A percentile compares a stretch with the other conserved stretches of the same genome.
Evolutionary conservation across 345 rosid species (phyloP).

Genomic region (Melaleuca alternifolia): DNA sequence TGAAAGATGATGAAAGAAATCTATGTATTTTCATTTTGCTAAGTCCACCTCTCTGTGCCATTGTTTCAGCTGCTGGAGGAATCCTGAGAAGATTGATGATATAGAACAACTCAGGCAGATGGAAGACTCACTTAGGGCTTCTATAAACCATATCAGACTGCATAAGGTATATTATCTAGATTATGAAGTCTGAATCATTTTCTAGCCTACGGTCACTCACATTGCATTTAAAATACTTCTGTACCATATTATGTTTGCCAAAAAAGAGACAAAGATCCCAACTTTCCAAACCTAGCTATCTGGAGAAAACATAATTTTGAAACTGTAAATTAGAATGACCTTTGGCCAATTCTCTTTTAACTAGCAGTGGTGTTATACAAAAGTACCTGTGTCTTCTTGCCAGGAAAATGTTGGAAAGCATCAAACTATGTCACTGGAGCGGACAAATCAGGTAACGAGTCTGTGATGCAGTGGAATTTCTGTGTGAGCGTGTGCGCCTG

Average conservation of each 20-base stretch:
- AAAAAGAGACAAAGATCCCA: neutral
- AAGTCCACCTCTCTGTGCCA: neutral
- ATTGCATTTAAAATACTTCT: neutral
- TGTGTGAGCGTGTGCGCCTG: neutral
- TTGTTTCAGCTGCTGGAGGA: constrained; percentile 62
- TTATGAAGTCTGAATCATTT: neutral
- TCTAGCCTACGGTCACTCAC: neutral
- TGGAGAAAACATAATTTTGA: neutral
- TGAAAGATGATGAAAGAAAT: neutral
- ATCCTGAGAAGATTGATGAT: constrained; percentile 58
- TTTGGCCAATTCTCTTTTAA: neutral
- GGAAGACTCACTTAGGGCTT: constrained; percentile 68
- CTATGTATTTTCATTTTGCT: neutral
- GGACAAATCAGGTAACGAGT: constrained; percentile 46
- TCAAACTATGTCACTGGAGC: constrained; percentile 48
- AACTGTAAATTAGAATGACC: neutral
- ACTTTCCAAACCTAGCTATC: neutral
- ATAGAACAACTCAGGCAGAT: constrained; percentile 54
- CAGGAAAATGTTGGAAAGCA: constrained; percentile 58
- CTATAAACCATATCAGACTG: constrained; percentile 36
- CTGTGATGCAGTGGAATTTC: neutral
- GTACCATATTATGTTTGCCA: neutral
- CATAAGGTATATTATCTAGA: constrained; percentile 37
- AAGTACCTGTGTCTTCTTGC: constrained; percentile 1
- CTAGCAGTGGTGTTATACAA: neutral